Base-by-base conservation (phyloP, 805 yeast species). In the Nakazawaea anatomiae region DNA sequence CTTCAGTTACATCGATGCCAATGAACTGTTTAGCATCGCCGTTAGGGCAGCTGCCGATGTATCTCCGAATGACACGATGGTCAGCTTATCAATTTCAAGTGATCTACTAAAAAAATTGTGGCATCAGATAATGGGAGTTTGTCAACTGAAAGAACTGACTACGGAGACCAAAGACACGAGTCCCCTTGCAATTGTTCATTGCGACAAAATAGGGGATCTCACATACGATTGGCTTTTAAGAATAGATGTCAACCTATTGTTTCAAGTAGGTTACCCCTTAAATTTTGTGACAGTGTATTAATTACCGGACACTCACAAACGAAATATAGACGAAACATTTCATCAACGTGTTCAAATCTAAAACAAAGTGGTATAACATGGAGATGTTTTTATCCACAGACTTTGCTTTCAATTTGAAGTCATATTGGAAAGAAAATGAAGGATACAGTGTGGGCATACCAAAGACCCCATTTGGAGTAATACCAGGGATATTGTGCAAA, bases 381-480 rank as follows among this genome's bases (percentile, higher is more conserved):
- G 45, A 42, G 36, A 11, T 42, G 4, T 30, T 42, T 30, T 14
- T 42, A 1, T 42, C 45, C 14, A 42, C 36, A 29, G 45, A 42
- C 4, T 30, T 42, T 30, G 18, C 36, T 11, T 29, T 11, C 10
- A 29, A 42, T n/a, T 42, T 42, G 25, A 31, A 10, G 27, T 10
- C 8, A 10, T 12, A 8, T 30, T 42, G 45, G 43, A 40, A 10
- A 40, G 11, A 9, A 18, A 40, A 12, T 25, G 10, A 10, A 6
- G 31, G 31, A 12, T 44, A 38, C 27, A 12, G 5, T 8, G 14
- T 44, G 27, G 34, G 36, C 35, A 28, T 38, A 31, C 47, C 41
- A 12, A 35, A 27, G 10, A 44, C 47, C 35, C 47, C 47, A 14
- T 35, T 44, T 36, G 47, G 47, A 11, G 6, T 44, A 27, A 36